These are phyloP conservation scores for Diplodia sapinea DNA, from an alignment of 2,329 filamentous ascomycete species.

Conservation along the genomic window DNA sequence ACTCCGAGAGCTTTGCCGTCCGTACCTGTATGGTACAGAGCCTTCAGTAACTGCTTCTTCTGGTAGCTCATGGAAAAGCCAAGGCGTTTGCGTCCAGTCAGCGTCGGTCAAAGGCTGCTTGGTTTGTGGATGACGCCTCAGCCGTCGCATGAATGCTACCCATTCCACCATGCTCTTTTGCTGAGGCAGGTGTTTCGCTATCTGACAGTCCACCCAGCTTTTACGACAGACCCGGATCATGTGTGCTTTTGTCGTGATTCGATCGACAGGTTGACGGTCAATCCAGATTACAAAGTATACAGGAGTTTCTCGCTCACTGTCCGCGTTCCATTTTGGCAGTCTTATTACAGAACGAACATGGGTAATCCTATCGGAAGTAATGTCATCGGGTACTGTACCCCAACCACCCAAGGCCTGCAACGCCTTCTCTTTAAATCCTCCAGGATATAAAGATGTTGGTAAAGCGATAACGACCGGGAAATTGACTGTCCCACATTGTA, in stretches of 20 bases:
- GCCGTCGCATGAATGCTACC: slow-evolving; percentile 6
- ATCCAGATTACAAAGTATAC: slow-evolving; percentile 18
- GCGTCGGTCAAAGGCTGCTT: slow-evolving; percentile 1
- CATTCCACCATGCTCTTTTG: slow-evolving; percentile 12
- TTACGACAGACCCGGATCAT: slow-evolving; percentile 14
- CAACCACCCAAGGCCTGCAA: neutral
- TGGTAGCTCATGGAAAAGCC: slow-evolving; percentile 2
- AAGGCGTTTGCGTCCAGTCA: slow-evolving; percentile 5
- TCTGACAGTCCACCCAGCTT: slow-evolving; percentile 11
- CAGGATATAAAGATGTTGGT: slow-evolving; percentile 20
- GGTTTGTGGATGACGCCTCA: neutral
- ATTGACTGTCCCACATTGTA: slow-evolving; percentile 7
- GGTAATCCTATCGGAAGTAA: slow-evolving; percentile 10
- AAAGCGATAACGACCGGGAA: slow-evolving; percentile 13
- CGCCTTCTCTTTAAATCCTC: slow-evolving; percentile 15
- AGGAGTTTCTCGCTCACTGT: slow-evolving; percentile 11
- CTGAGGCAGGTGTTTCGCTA: slow-evolving; percentile 15
- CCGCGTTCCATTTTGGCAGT: slow-evolving; percentile 12
- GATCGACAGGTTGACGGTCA: slow-evolving; percentile 1
- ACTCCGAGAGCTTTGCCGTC: slow-evolving; percentile 10
- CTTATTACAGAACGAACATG: slow-evolving; percentile 13
- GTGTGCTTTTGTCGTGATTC: slow-evolving; percentile 12
- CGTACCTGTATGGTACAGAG: neutral
- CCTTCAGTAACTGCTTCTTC: slow-evolving; percentile 12
- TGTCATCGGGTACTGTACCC: slow-evolving; percentile 12